Percentiles rank a stretch among this genome's conserved stretches.
Evolutionary conservation across 2,329 filamentous ascomycete genomes (phyloP).

Genomic region (Colletotrichum viniferum): DNA sequence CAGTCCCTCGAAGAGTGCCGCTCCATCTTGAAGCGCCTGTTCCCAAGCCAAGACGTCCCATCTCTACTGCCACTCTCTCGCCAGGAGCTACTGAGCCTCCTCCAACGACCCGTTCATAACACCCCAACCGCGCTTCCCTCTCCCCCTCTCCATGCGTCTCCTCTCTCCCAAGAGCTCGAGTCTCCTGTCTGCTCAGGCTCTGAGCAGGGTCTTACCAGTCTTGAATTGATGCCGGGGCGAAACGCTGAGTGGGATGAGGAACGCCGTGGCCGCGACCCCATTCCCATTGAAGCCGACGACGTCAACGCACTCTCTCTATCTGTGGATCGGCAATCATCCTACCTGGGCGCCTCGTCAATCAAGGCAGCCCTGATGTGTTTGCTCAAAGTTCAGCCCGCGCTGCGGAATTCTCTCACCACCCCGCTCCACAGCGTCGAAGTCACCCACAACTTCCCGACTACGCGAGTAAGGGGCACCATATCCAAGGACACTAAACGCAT

Average conservation of each 20-base stretch:
- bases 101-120: slow-evolving; percentile 51
- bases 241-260: slow-evolving; percentile 73
- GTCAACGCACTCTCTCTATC: slow-evolving; percentile 61
- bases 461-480: slow-evolving; percentile 45
- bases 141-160: slow-evolving; percentile 56
- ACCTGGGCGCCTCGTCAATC: slow-evolving; percentile 76
- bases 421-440: slow-evolving; percentile 52
- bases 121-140: slow-evolving; percentile 49
- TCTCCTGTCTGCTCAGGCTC: slow-evolving; percentile 55
- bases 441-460: slow-evolving; percentile 47
- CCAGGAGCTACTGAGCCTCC: slow-evolving; percentile 62
- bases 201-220: slow-evolving; percentile 51
- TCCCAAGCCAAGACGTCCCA: slow-evolving; percentile 60
- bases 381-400: slow-evolving; percentile 57
- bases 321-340: slow-evolving; percentile 65
- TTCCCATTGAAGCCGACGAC: slow-evolving; percentile 69
- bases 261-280: slow-evolving; percentile 54
- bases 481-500: slow-evolving; percentile 54
- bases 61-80: slow-evolving; percentile 59
- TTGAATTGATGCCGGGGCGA: slow-evolving; percentile 73
- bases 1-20: slow-evolving; percentile 71
- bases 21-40: slow-evolving; percentile 64
- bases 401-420: slow-evolving; percentile 49
- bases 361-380: slow-evolving; percentile 78
- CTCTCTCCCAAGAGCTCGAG: slow-evolving; percentile 50